Base-by-base conservation (phyloP, 441 rosid species). In the Gossypium davidsonii region DNA sequence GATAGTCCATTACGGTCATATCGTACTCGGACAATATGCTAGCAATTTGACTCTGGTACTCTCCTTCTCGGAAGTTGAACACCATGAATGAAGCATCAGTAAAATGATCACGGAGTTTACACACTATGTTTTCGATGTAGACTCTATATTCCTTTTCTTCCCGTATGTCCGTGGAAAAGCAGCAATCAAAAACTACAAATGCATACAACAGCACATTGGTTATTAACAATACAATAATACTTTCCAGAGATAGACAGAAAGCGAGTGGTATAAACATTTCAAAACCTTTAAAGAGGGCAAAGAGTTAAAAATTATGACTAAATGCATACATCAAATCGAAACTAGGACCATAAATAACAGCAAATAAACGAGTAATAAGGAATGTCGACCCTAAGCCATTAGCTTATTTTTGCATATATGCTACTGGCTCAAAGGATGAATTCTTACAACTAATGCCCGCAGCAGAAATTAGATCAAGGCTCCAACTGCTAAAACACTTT, bases 1-100 rank as follows among this genome's bases (percentile, higher is more conserved):
- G 97, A 79, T 94, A 94, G 78, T 94, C 97, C 93, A 92, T 88
- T 39, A 92, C 90, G 21, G 97, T 94, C 92, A 94, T 87, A 78
- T 87, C 94, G 73, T 83, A 83, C 59, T 87, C 88, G 0, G 96
- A 85, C 66, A 94, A 80, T 58, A 90, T 76, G 52, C 63, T 76
- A 14, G 80, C 79, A 21, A 94, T 85, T 34, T 56, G 83, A 79
- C 90, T 92, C 73, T 74, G 91, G 42, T 73, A 68, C 74, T 83
- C 86, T 62, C 87, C 91, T 48, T 90, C 96, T 12, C 89, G 86
- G 79, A 92, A 92, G 70, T 92, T 91, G 76, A 94, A 92, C 79
- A 90, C 97, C 94, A 94, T 89, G 78, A 85, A 89, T 1, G 97
- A 91, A 67, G 91, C 86, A 72, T 86, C 85, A 9, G 86, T 88